Percentiles rank a stretch among this genome's conserved stretches.
Conservation (phyloP, 768 basidiomycete species). For the Termitomyces sp. region DNA sequence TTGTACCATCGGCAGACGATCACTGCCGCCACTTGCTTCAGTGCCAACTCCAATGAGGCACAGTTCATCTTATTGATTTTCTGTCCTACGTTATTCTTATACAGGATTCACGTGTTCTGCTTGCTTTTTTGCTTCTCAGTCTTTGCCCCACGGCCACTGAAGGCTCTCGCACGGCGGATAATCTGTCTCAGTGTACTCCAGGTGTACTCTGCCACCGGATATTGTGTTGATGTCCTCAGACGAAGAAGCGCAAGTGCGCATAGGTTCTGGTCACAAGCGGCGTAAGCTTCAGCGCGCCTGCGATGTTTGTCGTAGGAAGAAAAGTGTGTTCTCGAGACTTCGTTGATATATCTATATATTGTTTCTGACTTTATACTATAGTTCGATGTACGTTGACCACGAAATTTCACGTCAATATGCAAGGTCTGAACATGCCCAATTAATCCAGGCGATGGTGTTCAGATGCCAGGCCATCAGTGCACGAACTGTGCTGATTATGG, state of each 20-base stretch:
- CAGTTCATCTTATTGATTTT: neutral
- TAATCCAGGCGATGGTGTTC: conserved; percentile 61
- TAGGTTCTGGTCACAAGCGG: conserved; percentile 29
- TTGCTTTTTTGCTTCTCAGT: neutral
- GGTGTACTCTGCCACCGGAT: neutral
- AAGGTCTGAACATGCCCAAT: neutral
- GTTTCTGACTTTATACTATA: conserved; percentile 17
- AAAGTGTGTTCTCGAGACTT: conserved; percentile 45
- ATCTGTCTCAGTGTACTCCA: conserved; percentile 3
- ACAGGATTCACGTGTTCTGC: neutral
- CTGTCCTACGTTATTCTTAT: neutral
- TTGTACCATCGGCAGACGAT: neutral
- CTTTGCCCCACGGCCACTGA: neutral
- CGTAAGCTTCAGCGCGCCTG: conserved; percentile 74
- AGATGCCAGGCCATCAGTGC: conserved; percentile 59
- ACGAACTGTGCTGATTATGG: conserved; percentile 66
- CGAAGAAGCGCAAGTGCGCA: conserved; percentile 3
- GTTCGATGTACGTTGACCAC: conserved; percentile 54
- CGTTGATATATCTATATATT: neutral
- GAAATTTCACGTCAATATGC: neutral
- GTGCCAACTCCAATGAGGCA: conserved; percentile 3
- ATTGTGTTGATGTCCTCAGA: conserved; percentile 9
- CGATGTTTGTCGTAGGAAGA: conserved; percentile 81
- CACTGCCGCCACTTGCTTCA: neutral
- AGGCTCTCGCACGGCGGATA: neutral